Evolutionary conservation across 768 basidiomycete species (phyloP), one percentile per base, ranked within the genome.

Genomic region (Boletus reticuloceps): DNA sequence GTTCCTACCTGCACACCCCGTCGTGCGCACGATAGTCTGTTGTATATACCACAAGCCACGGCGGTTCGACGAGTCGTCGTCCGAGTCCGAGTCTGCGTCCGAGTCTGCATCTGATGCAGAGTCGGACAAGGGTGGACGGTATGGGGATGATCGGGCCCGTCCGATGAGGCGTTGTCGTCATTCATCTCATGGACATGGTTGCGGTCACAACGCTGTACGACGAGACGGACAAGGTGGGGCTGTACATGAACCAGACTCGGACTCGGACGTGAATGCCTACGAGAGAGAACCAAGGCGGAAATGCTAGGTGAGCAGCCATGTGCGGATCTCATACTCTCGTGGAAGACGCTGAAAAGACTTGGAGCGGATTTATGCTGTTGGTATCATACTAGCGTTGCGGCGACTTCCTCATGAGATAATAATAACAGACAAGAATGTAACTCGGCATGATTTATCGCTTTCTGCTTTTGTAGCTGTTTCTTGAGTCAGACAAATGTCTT

Each of bases 21-120:
- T 36, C 44, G 48, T 50, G 34, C 36, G 17, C 20, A 9, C 12
- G 32, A n/a, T 59, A 98, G 94, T 97, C 47, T 98, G 94, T 69
- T 98, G 94, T 70, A 96, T 98, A 65, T 96, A 94, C 66, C 91
- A 94, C 68, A 89, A 88, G 66, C 87, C 88, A 1, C 79, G 81
- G 53, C 74, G 66, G 47, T 94, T 91, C 58, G 91, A 92, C 72
- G 91, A 94, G 65, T 93, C 91, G 1, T 90, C 86, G 0, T 84
- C 38, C 5, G 38, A n/a, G 2, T 39, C 38, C 1, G 38, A n/a
- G 12, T 39, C 38, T n/a, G 36, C 16, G 36, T 27, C 27, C 27
- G 27, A 27, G 29, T 29, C 29, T 29, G 40, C 27, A 11, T 55
- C 73, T 0, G 77, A 70, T 37, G 64, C 70, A 0, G 71, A 69